Evolutionary conservation across 2,329 filamentous ascomycete genomes (phyloP), one percentile per base, ranked within the genome.

Genomic region (Biscogniauxia mediterranea): DNA sequence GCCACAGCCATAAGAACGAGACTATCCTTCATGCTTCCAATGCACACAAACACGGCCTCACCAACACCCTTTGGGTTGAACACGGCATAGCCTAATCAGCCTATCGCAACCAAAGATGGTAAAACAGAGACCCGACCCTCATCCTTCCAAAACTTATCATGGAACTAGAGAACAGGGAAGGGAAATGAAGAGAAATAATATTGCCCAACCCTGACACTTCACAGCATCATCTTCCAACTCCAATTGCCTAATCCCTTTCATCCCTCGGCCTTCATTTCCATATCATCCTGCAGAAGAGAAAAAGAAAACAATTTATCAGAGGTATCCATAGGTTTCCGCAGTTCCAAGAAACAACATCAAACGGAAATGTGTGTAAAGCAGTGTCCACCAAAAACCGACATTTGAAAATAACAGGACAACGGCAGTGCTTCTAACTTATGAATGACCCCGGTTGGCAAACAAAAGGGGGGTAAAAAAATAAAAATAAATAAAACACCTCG

Each of bases 291-390:
- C 21, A 38, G 50, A 38, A 61, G 61, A 61, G 56, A 49, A 56
- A 52, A 11, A 54, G 61, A 52, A 25, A 57, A 52, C 23, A 58
- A 42, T 17, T 21, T 67, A 61, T 66, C 66, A 69, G 68, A 69
- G 66, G 68, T 71, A 71, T 71, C 70, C 69, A 68, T 71, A 59
- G 64, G 61, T 59, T 63, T 63, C 38, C 57, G 59, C 64, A 65
- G 59, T 58, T 62, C 61, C 60, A 62, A 62, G 54, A 64, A 65
- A 66, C 54, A 56, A 28, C 32, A 59, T 61, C 59, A 58, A 62
- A 61, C 11, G 38, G 38, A 46, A 46, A 17, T 46, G 15, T 19
- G 59, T 42, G 59, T 64, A 66, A 60, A 59, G 56, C 53, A 59
- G 11, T 26, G 61, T 59, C 28, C 46, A 4, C 11, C 7, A 50